These are phyloP conservation scores for Pseudogymnoascus sp. DNA, from an alignment of 2,329 filamentous ascomycete genomes.

Conservation along the genomic window DNA sequence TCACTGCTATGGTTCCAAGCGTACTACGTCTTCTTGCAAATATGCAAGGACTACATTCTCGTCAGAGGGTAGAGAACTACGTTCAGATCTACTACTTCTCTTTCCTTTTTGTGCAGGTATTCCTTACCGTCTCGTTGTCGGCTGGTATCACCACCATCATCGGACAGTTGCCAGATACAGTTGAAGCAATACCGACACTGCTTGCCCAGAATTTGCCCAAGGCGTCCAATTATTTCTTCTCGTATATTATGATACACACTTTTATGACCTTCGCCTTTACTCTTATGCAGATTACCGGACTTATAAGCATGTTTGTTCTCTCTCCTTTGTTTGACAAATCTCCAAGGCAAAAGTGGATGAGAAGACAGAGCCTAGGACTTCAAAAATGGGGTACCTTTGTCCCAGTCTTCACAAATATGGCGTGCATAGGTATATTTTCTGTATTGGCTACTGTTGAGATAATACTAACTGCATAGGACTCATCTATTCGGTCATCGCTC, in stretches of 20 bases:
- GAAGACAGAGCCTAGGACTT: neutral
- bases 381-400: constrained; percentile 15
- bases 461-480: constrained; percentile 15
- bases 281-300: constrained; percentile 14
- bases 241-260: constrained; percentile 19
- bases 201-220: constrained; percentile 16
- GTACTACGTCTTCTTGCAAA: constrained; percentile 14
- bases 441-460: no score
- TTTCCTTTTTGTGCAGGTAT: constrained; percentile 64
- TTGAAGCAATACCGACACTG: neutral
- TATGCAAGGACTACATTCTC: constrained; percentile 22
- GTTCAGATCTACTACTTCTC: constrained; percentile 64
- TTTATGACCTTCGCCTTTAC: constrained; percentile 13
- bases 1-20: constrained; percentile 11
- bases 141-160: constrained; percentile 18
- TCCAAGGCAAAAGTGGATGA: constrained; percentile 13
- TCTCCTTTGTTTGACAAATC: constrained; percentile 14
- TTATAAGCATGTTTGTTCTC: constrained; percentile 16
- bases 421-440: constrained; percentile 19
- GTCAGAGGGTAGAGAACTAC: constrained; percentile 22
- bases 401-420: constrained; percentile 17
- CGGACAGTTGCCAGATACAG: constrained; percentile 12
- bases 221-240: constrained; percentile 23
- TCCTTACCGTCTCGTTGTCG: constrained; percentile 52
- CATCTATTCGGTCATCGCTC: constrained; percentile 20